Conservation (phyloP, 2,329 filamentous ascomycete genomes). For the Cytospora paraplurivora region DNA sequence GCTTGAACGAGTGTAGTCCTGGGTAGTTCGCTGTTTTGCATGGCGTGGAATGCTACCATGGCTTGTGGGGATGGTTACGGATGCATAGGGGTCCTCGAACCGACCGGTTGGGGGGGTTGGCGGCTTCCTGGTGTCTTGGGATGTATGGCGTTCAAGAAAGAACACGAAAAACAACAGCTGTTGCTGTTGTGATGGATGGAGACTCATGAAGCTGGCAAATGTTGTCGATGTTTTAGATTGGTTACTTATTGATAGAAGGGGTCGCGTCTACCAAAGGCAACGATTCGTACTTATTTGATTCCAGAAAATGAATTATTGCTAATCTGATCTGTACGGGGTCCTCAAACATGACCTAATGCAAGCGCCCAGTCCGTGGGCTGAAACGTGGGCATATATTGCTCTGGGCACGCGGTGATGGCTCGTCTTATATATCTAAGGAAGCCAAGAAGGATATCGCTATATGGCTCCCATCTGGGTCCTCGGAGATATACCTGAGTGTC, state of each 20-base stretch:
- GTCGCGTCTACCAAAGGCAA: neutral
- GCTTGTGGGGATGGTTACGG: neutral
- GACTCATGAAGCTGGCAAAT: neutral
- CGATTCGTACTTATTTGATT: neutral
- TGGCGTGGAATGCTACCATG: neutral
- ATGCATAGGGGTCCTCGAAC: neutral
- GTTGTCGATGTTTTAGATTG: conserved; percentile 12
- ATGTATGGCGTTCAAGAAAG: neutral
- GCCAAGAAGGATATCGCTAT: no score
- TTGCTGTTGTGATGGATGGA: neutral
- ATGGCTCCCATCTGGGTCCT: no score
- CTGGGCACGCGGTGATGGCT: no score
- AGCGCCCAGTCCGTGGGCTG: no score
- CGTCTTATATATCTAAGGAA: no score
- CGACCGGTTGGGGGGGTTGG: neutral
- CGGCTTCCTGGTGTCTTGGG: neutral
- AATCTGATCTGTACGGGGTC: neutral
- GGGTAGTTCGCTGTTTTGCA: neutral
- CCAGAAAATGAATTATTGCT: neutral
- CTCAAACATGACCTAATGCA: neutral
- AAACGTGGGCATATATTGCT: no score
- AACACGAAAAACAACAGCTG: neutral
- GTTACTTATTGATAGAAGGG: neutral
- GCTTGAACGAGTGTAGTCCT: neutral
- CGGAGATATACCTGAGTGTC: no score